phyloP scores from a whole-genome alignment of 257 asterid species.

The Ligustrum vulgare region DNA sequence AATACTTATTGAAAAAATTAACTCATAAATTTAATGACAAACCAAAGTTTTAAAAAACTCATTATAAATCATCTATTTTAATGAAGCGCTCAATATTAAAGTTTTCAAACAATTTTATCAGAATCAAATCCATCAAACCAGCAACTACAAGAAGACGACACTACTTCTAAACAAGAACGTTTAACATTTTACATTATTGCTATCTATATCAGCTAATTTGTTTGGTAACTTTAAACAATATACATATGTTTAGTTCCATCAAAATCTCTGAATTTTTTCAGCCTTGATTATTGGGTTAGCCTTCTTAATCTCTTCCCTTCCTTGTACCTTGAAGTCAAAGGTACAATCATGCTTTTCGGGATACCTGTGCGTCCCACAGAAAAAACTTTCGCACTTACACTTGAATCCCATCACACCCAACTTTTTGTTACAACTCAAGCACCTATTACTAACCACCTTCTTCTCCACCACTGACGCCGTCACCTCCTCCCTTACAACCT shows the following conservation, averaged over 20 bases:
- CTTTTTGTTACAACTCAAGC: conserved; percentile 43
- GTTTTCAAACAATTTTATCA: too few species aligned
- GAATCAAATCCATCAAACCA: too few species aligned
- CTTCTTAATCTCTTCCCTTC: conserved; percentile 35
- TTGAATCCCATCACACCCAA: conserved; percentile 41
- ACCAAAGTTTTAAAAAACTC: too few species aligned
- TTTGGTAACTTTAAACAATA: too few species aligned
- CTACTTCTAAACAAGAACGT: too few species aligned
- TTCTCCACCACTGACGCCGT: background rate
- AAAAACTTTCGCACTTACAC: conserved; percentile 49
- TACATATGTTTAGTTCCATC: background rate
- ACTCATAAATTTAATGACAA: too few species aligned
- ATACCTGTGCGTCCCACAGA: conserved; percentile 51
- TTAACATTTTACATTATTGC: too few species aligned
- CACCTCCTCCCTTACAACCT: background rate
- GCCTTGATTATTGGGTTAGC: conserved; percentile 52
- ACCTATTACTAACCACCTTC: conserved; percentile 30
- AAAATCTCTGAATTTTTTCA: conserved; percentile 35
- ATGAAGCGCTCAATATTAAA: too few species aligned
- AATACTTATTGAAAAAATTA: too few species aligned
- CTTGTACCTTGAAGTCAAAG: conserved; percentile 44
- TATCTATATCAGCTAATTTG: too few species aligned
- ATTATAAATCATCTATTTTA: too few species aligned
- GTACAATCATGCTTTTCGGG: conserved; percentile 50
- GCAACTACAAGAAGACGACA: too few species aligned